Base-by-base conservation (phyloP, 2,329 filamentous ascomycete genomes). In the Amauroascus verrucosus region DNA sequence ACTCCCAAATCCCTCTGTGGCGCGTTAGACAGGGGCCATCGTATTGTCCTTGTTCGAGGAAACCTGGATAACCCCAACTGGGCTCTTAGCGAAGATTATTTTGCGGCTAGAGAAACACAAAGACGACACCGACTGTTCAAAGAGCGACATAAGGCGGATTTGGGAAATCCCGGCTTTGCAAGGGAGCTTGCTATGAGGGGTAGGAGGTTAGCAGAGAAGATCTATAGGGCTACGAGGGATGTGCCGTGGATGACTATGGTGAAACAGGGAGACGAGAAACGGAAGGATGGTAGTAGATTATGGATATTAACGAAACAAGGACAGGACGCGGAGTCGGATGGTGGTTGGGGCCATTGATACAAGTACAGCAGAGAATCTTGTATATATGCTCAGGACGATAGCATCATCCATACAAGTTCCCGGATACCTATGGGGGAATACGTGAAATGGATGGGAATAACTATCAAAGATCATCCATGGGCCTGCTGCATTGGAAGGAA, bases 1-100 rank as follows among this genome's bases (percentile, higher is more conserved):
- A 55, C 67, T 3, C 53, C 59, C 18, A 58, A 61, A 2, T 57
- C 55, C 7, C 59, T 73, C 30, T 61, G 61, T 9, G 57, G 62
- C 6, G 58, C 65, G 2, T 56, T 71, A 4, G 61, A 69, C 26
- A 62, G 69, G 30, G 66, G 68, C 2, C 60, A 66, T 18, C 63
- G 67, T n/a, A 64, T 77, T 3, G 68, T 77, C 2, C 67, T 79
- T 3, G 74, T 78, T 6, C 67, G 74, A 37, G 76, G 76, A 1
- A 63, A 64, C 22, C 57, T 73, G 11, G 71, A 74, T 60, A 72
- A 68, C 38, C 72, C 72, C 6, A 69, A 70, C 51, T 74, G 72
- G 72, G 70, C 71, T 2, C 62, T 74, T 47, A 68, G 65, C 48
- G 72, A 74, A 58, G 69, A 72, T 22, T 70, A 71, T 54, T 62